phyloP scores from a whole-genome alignment of 345 rosid genomes.

The Hibiscus syriacus region DNA sequence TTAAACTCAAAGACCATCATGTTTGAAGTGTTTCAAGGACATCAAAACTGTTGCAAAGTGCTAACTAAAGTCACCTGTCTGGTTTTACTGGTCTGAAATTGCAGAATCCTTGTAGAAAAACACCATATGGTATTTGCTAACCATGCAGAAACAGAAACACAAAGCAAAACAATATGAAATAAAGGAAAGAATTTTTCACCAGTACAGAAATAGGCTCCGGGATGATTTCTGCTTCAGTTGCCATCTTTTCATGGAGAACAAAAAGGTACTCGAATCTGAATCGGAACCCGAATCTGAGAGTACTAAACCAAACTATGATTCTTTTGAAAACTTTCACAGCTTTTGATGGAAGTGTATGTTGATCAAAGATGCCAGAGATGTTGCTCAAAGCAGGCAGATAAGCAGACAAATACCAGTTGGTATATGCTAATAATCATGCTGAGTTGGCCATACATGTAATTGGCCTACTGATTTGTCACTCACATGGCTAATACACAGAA shows the following conservation, averaged over 20 bases:
- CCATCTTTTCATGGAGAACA: constrained; percentile 47
- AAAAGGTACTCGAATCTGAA: neutral
- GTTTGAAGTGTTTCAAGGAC: neutral
- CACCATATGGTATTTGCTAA: constrained; percentile 6
- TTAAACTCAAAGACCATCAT: neutral
- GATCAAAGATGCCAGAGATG: constrained; percentile 20
- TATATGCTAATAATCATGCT: constrained; percentile 22
- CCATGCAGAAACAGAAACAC: neutral
- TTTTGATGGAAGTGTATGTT: constrained; percentile 17
- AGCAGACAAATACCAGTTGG: constrained; percentile 47
- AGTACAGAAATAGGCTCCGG: constrained; percentile 24
- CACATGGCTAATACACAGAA: constrained; percentile 23
- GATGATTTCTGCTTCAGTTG: constrained; percentile 39
- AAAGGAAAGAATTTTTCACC: constrained; percentile 30
- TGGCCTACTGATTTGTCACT: constrained; percentile 34
- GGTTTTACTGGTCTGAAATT: neutral
- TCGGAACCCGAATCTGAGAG: neutral
- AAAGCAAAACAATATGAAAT: constrained; percentile 1
- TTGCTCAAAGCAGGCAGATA: constrained; percentile 23
- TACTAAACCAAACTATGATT: neutral
- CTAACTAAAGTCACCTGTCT: neutral
- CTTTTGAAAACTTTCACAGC: constrained; percentile 6
- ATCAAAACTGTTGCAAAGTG: neutral
- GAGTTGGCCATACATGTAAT: constrained; percentile 42
- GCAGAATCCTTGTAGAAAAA: neutral